Base-by-base conservation (phyloP, 768 basidiomycete genomes). In the Lepiota brunneoincarnata region DNA sequence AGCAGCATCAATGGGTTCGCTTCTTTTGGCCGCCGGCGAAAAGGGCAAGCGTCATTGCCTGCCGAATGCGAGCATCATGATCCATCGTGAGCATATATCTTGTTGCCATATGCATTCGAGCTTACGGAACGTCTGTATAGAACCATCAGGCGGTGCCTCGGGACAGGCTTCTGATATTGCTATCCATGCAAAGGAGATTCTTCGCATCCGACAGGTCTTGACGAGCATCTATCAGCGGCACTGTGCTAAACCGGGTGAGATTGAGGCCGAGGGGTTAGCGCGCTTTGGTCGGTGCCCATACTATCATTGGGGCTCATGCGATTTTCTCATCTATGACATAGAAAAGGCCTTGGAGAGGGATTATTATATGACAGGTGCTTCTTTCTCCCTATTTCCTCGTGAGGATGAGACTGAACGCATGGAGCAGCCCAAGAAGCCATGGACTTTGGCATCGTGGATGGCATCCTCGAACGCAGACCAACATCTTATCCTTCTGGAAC, bases 81-180 rank as follows among this genome's bases (percentile, higher is more conserved):
- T 98, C 51, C 96, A 98, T 69, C 96, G 95, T 96, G 67, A 57
- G 78, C 70, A 57, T 46, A 35, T 56, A 54, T 59, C 47, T 58
- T 56, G 39, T 51, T 51, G 31, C 43, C 49, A n/a, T 51, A 48
- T 51, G 43, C 10, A 31, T 54, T 12, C 57, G n/a, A 51, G 40
- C 44, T 55, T 49, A 15, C 45, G 37, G 54, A 38, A 42, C 46
- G 42, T 58, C 51, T 48, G 44, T 46, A 49, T 73, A 97, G 95
- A 98, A 70, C 96, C 96, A 0, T 96, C 93, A 34, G 96, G 96
- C 51, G 96, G 95, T 36, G 94, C 94, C 41, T 89, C 90, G 26
- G 96, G 96, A 3, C 94, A 96, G 67, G 96, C 96, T 18, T 87
- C 88, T 37, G 96, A 98, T 70, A 96, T 98, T 61, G 92, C 93